Base-by-base conservation (phyloP, 768 basidiomycete species). In the Termitomyces titanicus region DNA sequence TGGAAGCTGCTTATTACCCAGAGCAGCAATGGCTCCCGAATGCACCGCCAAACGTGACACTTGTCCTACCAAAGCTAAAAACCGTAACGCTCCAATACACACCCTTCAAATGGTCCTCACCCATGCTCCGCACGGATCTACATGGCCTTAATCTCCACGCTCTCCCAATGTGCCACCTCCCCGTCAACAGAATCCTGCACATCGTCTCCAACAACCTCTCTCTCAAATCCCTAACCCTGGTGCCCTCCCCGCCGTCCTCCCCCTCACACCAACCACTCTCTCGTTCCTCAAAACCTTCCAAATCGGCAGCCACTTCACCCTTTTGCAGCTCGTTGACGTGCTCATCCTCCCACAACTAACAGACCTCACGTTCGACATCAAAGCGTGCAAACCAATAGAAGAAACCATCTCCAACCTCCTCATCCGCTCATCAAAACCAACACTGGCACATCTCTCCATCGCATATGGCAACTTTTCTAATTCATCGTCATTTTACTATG, bases 21-120 rank as follows among this genome's bases (percentile, higher is more conserved):
- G 88, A 90, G 45, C 90, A 88, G 89, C 76, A 80, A 7, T 92
- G 89, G 89, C 74, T 89, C 17, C 88, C 87, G 1, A 85, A 75
- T 56, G 68, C 78, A 20, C 72, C 74, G 5, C 67, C 70, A 18
- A 59, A 65, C 20, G 59, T 62, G 25, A 54, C 66, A 12, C 60
- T 70, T 3, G 68, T 73, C 22, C 73, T 87, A 3, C 77, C 80
- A 5, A 74, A 75, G 25, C 74, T 89, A 24, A 66, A 74, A 54
- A 77, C 80, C 0, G 70, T 91, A 12, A 88, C 86, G 24, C 72
- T 90, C 11, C 84, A 87, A 61, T 79, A 88, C 57, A 79, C 85
- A 5, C 88, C 89, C 0, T 89, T 90, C 75, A 86, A 84, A 67
- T 87, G 86, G 83, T 84, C 83, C 3, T 86, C 88, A 0, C 85